phyloP scores from a whole-genome alignment of 495 filamentous ascomycete genomes.

The Talaromyces borbonicus region DNA sequence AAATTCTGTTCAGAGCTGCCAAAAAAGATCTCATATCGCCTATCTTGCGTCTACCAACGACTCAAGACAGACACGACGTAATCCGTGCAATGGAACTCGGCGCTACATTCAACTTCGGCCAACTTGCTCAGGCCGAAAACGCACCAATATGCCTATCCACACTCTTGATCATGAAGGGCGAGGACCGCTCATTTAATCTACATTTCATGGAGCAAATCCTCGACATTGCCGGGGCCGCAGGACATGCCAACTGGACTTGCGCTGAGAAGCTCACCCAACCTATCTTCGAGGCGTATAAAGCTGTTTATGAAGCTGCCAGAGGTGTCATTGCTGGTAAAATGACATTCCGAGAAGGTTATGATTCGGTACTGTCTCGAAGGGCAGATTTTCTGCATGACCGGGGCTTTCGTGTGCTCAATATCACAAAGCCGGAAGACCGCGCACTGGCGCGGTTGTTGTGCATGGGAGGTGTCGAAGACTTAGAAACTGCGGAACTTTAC shows the following conservation, averaged over 20 bases:
- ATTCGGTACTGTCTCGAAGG: constrained; percentile 19
- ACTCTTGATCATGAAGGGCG: constrained; percentile 16
- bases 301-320: constrained; percentile 20
- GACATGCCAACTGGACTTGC: constrained; percentile 27
- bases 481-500: constrained; percentile 20
- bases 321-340: constrained; percentile 14
- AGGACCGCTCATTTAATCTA: constrained; percentile 20
- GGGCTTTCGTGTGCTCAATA: constrained; percentile 18
- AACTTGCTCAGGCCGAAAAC: constrained; percentile 32
- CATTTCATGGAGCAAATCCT: constrained; percentile 29
- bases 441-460: constrained; percentile 24
- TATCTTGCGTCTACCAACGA: constrained; percentile 14
- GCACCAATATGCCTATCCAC: constrained; percentile 18
- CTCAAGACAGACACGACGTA: constrained; percentile 17
- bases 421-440: constrained; percentile 16
- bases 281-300: constrained; percentile 21
- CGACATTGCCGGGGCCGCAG: constrained; percentile 27
- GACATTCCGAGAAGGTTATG: constrained; percentile 22
- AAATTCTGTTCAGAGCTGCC: constrained; percentile 24
- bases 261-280: constrained; percentile 25
- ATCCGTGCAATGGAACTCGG: constrained; percentile 34
- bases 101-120: constrained; percentile 34
- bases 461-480: constrained; percentile 23
- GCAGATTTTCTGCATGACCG: constrained; percentile 11
- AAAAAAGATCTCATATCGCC: constrained; percentile 17